Base-by-base conservation (phyloP, 768 basidiomycete genomes). In the Leucosporidium scottii region DNA sequence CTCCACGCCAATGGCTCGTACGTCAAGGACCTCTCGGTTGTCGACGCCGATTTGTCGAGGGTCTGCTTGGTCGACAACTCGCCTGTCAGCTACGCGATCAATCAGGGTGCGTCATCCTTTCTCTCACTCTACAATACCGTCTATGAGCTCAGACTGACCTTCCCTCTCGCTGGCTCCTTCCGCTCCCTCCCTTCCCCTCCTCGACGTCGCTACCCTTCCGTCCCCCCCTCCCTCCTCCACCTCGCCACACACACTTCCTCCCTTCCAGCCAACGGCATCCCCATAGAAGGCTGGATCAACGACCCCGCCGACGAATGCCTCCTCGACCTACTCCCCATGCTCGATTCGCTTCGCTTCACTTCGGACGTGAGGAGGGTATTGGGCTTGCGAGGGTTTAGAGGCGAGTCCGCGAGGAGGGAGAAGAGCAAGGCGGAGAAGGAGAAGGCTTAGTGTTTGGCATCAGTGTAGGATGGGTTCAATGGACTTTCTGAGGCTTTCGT, bases 281-380 rank as follows among this genome's bases (percentile, higher is more conserved):
- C 96, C 44, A 91, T 99, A 79, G 94, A 98, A 82, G 96, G 96
- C 59, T 98, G 96, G 96, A 97, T 93, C 28, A 88, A 93, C 68
- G 96, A 99, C 79, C 93, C 91, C 39, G 86, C 87, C 67, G 96
- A 99, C 80, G 91, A 98, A 79, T 96, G 94, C 27, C 82, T 99
- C 64, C 86, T 99, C 64, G 93, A 98, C 80, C 84, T 97, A 60
- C 81, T 99, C 30, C 96, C 96, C 25, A 87, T 99, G 62, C 85
- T 99, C 62, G 96, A 99, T 78, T 94, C 92, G 57, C 80, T 99
- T 69, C 85, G 96, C 48, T 99, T 99, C 79, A 96, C 93, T 17
- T 87, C 86, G 66, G 96, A 99, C 78, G 96, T 99, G 51, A 85
- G 96, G 72, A 85, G 88, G 72, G 88, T 98, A 28, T 83, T 99